phyloP scores from a whole-genome alignment of 352 stramenopile genomes.

The Pythium coloratum region DNA sequence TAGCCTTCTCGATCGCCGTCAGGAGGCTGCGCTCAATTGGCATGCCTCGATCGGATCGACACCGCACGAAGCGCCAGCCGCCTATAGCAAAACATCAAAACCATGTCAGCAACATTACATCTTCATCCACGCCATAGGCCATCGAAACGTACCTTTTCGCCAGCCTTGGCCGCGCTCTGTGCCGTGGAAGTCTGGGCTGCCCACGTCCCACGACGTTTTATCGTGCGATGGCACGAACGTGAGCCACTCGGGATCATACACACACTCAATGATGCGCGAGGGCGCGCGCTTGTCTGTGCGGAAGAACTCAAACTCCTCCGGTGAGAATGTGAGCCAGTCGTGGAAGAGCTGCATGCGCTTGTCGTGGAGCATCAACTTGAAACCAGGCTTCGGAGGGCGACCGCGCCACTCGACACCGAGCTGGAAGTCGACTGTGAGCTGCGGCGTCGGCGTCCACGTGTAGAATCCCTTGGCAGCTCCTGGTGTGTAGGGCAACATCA shows the following conservation, averaged over 20 bases:
- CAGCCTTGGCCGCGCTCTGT: slow-evolving; percentile 69
- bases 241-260: slow-evolving; percentile 79
- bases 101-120: neutral
- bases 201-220: slow-evolving; percentile 74
- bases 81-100: slow-evolving; percentile 34
- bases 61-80: slow-evolving; percentile 76
- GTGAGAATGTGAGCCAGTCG: slow-evolving; percentile 84
- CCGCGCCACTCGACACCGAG: slow-evolving; percentile 81
- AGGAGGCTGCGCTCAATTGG: slow-evolving; percentile 65
- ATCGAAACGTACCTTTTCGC: slow-evolving; percentile 64
- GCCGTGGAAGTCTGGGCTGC: slow-evolving; percentile 62
- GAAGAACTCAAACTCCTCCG: slow-evolving; percentile 80
- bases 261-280: slow-evolving; percentile 80
- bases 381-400: slow-evolving; percentile 71
- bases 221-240: slow-evolving; percentile 86
- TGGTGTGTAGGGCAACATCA: slow-evolving; percentile 76
- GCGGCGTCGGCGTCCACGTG: slow-evolving; percentile 59
- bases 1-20: slow-evolving; percentile 63
- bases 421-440: slow-evolving; percentile 75
- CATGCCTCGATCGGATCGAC: slow-evolving; percentile 60
- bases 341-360: slow-evolving; percentile 85
- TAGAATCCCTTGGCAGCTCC: slow-evolving; percentile 77
- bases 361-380: slow-evolving; percentile 85
- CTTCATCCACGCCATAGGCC: neutral
- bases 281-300: slow-evolving; percentile 82